phyloP scores from a whole-genome alignment of 768 basidiomycete species.

The Fomitopsis pulvina region DNA sequence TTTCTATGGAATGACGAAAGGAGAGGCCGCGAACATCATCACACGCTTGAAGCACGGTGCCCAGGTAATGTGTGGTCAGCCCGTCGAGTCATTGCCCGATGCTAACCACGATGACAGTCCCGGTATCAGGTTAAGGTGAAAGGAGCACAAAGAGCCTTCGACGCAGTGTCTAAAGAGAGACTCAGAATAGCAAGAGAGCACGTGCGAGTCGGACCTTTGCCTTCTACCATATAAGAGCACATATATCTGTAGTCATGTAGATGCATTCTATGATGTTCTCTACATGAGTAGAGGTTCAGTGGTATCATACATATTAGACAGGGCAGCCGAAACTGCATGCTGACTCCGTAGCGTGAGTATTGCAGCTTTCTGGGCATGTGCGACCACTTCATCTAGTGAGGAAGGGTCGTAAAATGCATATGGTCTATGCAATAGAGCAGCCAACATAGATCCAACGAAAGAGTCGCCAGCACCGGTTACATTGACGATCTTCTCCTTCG shows the following conservation, averaged over 20 bases:
- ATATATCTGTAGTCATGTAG: background rate
- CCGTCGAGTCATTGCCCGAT: background rate
- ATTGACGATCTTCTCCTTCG: slow-evolving; percentile 38
- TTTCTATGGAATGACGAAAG: slow-evolving; percentile 55
- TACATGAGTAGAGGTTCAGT: background rate
- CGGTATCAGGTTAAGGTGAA: slow-evolving; percentile 51
- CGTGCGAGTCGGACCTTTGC: slow-evolving; percentile 55
- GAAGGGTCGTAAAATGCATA: slow-evolving; percentile 39
- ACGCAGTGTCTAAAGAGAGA: slow-evolving; percentile 39
- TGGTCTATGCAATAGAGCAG: slow-evolving; percentile 42
- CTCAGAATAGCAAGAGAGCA: slow-evolving; percentile 42
- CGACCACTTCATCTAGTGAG: slow-evolving; percentile 38
- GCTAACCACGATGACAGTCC: slow-evolving; percentile 29
- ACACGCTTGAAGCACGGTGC: slow-evolving; percentile 74
- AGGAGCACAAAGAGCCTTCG: slow-evolving; percentile 29
- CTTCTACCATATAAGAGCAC: slow-evolving; percentile 14
- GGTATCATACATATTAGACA: slow-evolving; percentile 10
- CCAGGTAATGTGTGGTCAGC: slow-evolving; percentile 33
- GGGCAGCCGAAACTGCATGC: slow-evolving; percentile 19
- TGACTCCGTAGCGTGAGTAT: slow-evolving; percentile 20
- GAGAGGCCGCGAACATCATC: slow-evolving; percentile 75
- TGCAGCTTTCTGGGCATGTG: slow-evolving; percentile 44
- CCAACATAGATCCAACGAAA: slow-evolving; percentile 79
- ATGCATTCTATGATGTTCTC: background rate
- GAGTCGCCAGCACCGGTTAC: slow-evolving; percentile 94